Evolutionary conservation across 202 grass and related monocot species (phyloP).

Genomic region (Carex arenaria): DNA sequence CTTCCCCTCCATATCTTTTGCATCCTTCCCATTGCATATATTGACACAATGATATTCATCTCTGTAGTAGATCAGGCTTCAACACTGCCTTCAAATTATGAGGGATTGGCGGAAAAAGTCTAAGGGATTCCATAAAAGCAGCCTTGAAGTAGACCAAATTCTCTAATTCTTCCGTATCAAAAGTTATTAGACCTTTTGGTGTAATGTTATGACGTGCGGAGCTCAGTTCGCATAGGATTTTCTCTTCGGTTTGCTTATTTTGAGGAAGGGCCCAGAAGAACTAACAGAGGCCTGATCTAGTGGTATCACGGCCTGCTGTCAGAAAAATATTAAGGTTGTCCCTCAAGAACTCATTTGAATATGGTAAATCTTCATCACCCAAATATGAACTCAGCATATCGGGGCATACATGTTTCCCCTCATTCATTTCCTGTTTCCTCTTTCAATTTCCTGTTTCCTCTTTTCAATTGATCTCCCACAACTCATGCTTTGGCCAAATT

Average conservation of each 20-base stretch:
- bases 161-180: slow-evolving; percentile 31
- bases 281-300: slow-evolving; percentile 37
- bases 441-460: slow-evolving; percentile 38
- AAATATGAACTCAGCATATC: slow-evolving; percentile 50
- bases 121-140: slow-evolving; percentile 51
- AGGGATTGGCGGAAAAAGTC: slow-evolving; percentile 53
- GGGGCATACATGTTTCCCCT: slow-evolving; percentile 1
- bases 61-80: slow-evolving; percentile 31
- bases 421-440: slow-evolving; percentile 26
- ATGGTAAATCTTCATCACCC: slow-evolving; percentile 21
- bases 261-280: slow-evolving; percentile 60
- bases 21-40: slow-evolving; percentile 65
- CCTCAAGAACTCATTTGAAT: slow-evolving; percentile 33
- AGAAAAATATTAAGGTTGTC: slow-evolving; percentile 40
- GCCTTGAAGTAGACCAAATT: slow-evolving; percentile 50
- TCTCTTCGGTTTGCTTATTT: slow-evolving; percentile 39
- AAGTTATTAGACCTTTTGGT: slow-evolving; percentile 26
- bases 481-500: slow-evolving; percentile 45
- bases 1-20: slow-evolving; percentile 47
- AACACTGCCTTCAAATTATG: slow-evolving; percentile 47
- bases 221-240: slow-evolving; percentile 43
- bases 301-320: slow-evolving; percentile 46
- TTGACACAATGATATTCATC: slow-evolving; percentile 46
- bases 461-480: slow-evolving; percentile 40
- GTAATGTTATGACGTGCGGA: slow-evolving; percentile 14